These are phyloP conservation scores for Musa balbisiana DNA, from an alignment of 202 grass and related monocot genomes.

Conservation along the genomic window DNA sequence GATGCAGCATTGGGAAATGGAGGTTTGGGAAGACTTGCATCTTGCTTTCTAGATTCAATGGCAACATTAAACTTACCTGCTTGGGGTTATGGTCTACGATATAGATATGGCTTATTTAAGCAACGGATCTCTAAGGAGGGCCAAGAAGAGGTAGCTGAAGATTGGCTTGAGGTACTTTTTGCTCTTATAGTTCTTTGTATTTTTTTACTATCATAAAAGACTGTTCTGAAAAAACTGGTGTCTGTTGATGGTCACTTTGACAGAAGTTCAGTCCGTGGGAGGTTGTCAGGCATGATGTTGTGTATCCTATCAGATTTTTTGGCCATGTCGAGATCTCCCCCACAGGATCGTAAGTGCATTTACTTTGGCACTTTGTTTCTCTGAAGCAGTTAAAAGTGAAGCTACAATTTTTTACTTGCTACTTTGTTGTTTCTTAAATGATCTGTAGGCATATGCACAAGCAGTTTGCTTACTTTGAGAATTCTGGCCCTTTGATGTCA, in stretches of 20 bases:
- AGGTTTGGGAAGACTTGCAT: constrained; percentile 93
- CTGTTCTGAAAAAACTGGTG: constrained; percentile 9
- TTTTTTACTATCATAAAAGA: constrained; percentile 7
- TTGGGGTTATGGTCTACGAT: constrained; percentile 95
- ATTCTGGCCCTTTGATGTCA: neutral
- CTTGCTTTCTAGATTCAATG: constrained; percentile 99
- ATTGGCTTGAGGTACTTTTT: constrained; percentile 83
- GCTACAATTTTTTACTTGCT: neutral
- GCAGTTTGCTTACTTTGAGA: neutral
- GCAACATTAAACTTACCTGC: constrained; percentile 90
- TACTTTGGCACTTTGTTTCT: neutral
- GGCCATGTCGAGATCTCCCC: constrained; percentile 52
- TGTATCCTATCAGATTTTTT: constrained; percentile 87
- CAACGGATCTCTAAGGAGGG: constrained; percentile 63
- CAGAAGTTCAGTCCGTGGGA: constrained; percentile 99
- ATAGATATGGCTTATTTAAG: constrained; percentile 93
- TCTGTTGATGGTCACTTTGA: constrained; percentile 24
- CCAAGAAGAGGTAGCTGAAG: constrained; percentile 90
- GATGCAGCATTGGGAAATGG: constrained; percentile 87
- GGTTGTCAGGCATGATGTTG: constrained; percentile 74
- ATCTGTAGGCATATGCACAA: neutral
- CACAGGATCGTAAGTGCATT: constrained; percentile 67
- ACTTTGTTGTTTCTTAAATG: neutral
- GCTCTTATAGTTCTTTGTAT: constrained; percentile 16
- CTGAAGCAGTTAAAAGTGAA: too few species aligned